Evolutionary conservation across 176 grass and related monocot species (phyloP).

Genomic region (Musa beccarii): DNA sequence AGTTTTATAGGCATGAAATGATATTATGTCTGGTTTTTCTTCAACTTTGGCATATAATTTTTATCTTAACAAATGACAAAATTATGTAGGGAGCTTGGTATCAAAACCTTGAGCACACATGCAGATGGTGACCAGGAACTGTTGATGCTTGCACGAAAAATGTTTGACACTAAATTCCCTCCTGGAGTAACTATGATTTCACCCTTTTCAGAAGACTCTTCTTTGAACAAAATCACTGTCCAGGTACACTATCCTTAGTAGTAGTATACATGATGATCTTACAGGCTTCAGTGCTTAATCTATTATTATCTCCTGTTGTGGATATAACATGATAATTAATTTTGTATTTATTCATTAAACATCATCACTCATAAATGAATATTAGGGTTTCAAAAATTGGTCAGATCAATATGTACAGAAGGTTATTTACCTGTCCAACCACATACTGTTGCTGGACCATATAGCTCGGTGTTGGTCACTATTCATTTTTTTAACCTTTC

Average conservation of each 20-base stretch:
- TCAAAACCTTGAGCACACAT: slow-evolving; percentile 48
- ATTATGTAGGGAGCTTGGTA: slow-evolving; percentile 74
- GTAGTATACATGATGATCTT: not conserved
- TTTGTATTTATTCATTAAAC: too few relatives aligned
- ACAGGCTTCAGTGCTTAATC: too few relatives aligned
- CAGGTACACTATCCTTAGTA: slow-evolving; percentile 37
- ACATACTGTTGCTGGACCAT: too few relatives aligned
- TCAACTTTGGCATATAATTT: not conserved
- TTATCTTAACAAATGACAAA: not conserved
- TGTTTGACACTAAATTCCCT: slow-evolving; percentile 97
- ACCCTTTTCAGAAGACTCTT: slow-evolving; percentile 77
- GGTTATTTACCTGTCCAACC: too few relatives aligned
- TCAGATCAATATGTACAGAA: too few relatives aligned
- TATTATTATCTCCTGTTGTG: too few relatives aligned
- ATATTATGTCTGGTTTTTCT: not conserved
- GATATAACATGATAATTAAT: too few relatives aligned
- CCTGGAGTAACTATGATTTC: slow-evolving; percentile 71
- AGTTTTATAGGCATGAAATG: not conserved
- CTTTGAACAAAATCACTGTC: slow-evolving; percentile 60
- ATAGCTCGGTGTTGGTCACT: too few relatives aligned
- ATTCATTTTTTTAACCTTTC: too few relatives aligned
- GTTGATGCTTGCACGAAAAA: slow-evolving; percentile 48
- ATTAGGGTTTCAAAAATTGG: too few relatives aligned
- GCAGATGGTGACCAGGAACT: slow-evolving; percentile 60
- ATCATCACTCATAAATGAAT: too few relatives aligned